phyloP scores from a whole-genome alignment of 2,329 filamentous ascomycete genomes.

The Pestalotiopsis sp. region DNA sequence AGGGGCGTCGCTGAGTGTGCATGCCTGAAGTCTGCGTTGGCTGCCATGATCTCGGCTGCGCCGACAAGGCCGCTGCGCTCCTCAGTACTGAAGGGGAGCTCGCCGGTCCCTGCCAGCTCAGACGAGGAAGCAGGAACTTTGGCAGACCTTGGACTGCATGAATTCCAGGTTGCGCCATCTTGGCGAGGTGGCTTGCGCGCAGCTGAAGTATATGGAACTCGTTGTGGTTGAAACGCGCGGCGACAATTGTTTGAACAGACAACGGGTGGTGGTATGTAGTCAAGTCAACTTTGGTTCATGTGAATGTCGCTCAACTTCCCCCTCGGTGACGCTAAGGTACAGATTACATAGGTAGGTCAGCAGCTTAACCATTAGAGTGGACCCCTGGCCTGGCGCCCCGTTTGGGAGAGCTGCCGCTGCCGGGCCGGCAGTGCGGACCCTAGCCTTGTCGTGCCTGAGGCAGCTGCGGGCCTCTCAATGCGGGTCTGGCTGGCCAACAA shows the following conservation, averaged over 20 bases:
- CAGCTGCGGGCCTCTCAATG: not conserved
- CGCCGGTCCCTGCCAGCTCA: slow-evolving; percentile 49
- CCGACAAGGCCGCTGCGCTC: slow-evolving; percentile 27
- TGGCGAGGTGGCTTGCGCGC: not conserved
- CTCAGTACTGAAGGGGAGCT: slow-evolving; percentile 26
- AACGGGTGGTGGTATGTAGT: not conserved
- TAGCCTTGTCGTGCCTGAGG: slow-evolving; percentile 4
- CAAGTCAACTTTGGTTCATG: not conserved
- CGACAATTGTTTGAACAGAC: not conserved
- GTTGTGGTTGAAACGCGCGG: not conserved
- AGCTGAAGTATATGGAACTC: too few relatives aligned
- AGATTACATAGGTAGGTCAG: not conserved
- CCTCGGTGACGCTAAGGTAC: slow-evolving; percentile 3
- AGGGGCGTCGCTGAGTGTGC: slow-evolving; percentile 20
- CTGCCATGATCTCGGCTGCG: slow-evolving; percentile 20
- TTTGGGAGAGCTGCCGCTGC: not conserved
- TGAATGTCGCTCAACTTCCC: not conserved
- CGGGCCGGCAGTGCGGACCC: slow-evolving; percentile 1
- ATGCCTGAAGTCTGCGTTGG: slow-evolving; percentile 21
- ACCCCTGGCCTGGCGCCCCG: not conserved
- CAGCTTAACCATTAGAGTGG: not conserved
- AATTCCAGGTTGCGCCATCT: slow-evolving; percentile 28
- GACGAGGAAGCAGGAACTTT: slow-evolving; percentile 53
- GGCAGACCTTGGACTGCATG: slow-evolving; percentile 44
- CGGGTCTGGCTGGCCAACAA: not conserved